Base-by-base conservation (phyloP, 495 filamentous ascomycete species). In the Bacidia gigantensis region DNA sequence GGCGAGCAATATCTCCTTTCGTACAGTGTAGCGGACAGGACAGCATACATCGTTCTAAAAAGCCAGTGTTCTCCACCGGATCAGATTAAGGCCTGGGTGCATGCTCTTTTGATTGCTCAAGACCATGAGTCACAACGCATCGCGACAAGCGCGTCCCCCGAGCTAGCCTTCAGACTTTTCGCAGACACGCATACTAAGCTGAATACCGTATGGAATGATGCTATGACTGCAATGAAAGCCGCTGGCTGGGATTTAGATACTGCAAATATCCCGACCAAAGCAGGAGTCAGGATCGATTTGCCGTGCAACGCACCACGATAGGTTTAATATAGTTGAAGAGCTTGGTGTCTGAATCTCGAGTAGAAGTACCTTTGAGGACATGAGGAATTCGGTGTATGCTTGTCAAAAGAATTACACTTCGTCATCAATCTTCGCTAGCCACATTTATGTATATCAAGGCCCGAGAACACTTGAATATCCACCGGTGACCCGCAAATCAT, bases 71-170 rank as follows among this genome's bases (percentile, higher is more conserved):
- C 65, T 0, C 64, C 72, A 18, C 62, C 60, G 32, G 64, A 67
- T 21, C 77, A 82, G 52, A 62, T 89, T 1, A 76, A 77, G 62
- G 86, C 83, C 7, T 95, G 85, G 86, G 71, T 74, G 43, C 81
- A 89, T 57, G 86, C 82, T 5, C 71, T 89, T 3, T 67, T 80
- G 35, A 68, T 78, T 29, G 78, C 78, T 64, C 58, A 64, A 56
- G 59, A 58, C 58, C 52, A 57, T 39, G 46, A 26, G 43, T 26
- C 44, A 38, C 24, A 26, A 17, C 46, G 56, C 51, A 38, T 55
- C 53, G 56, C 59, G 53, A 53, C 52, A 55, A 26, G 49, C 55
- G 39, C 54, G 52, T 48, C 52, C n/a, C 26, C 56, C 50, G 42
- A 58, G 49, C 50, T 48, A 52, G 29, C 59, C n/a, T 26, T 69